Evolutionary conservation across 345 rosid species (phyloP).

Genomic region (Camelina sativa): DNA sequence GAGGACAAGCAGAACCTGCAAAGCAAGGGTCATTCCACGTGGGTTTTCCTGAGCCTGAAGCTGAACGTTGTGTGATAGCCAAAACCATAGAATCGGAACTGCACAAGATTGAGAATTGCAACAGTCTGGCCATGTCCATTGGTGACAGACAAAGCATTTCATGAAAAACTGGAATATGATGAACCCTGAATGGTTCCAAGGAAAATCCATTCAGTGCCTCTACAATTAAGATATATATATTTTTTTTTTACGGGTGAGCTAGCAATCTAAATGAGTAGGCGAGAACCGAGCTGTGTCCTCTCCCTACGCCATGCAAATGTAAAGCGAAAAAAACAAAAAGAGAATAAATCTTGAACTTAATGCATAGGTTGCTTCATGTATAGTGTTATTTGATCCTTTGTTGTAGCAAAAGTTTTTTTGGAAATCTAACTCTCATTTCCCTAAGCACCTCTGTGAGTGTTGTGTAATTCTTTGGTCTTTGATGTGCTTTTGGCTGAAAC

Average conservation of each 20-base stretch:
- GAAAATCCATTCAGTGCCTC: slow-evolving; percentile 7
- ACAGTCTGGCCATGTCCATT: slow-evolving; percentile 45
- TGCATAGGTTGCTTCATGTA: slow-evolving; percentile 21
- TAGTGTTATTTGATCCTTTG: slow-evolving; percentile 31
- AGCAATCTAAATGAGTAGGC: slow-evolving; percentile 25
- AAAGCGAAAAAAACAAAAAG: slow-evolving; percentile 21
- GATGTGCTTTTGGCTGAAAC: slow-evolving; percentile 8
- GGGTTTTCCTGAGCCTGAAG: slow-evolving; percentile 68
- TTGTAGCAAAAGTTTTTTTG: slow-evolving; percentile 15
- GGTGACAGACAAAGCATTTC: slow-evolving; percentile 26
- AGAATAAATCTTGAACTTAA: slow-evolving; percentile 28
- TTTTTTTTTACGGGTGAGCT: slow-evolving; percentile 31
- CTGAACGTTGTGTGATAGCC: slow-evolving; percentile 64
- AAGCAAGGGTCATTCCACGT: slow-evolving; percentile 94
- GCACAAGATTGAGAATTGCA: slow-evolving; percentile 63
- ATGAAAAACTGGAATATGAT: slow-evolving; percentile 21
- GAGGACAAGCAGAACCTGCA: slow-evolving; percentile 51
- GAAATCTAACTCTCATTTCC: slow-evolving; percentile 14
- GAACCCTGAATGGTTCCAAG: slow-evolving; percentile 17
- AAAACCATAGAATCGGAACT: slow-evolving; percentile 77
- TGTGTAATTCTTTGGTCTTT: slow-evolving; percentile 1
- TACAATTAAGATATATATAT: slow-evolving; percentile 1
- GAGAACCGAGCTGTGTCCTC: slow-evolving; percentile 7
- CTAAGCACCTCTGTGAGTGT: neutral
- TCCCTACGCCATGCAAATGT: slow-evolving; percentile 30